Conservation (phyloP, 805 yeast species). For the Kregervanrija delftensis region DNA sequence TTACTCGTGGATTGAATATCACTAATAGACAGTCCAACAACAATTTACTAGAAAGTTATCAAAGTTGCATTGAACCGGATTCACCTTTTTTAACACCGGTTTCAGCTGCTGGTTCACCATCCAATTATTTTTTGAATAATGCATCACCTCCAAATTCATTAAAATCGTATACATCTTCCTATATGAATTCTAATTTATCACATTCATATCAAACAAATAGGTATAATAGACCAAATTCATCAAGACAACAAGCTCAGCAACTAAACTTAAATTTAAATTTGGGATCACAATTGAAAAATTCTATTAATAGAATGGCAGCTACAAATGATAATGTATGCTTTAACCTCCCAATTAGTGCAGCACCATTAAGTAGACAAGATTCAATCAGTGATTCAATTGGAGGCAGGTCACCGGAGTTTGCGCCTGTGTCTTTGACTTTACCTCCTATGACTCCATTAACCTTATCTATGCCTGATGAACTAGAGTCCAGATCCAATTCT, state of each 20-base stretch:
- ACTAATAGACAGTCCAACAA: background rate
- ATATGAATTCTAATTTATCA: conserved; percentile 9
- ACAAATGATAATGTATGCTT: conserved; percentile 1
- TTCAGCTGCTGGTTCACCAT: conserved; percentile 49
- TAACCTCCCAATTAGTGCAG: background rate
- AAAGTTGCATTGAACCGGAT: conserved; percentile 30
- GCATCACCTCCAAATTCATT: conserved; percentile 43
- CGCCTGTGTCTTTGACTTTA: conserved; percentile 27
- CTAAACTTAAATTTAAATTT: too few species aligned
- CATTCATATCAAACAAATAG: conserved; percentile 4
- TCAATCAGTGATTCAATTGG: conserved; percentile 22
- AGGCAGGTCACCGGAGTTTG: conserved; percentile 28
- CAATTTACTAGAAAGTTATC: too few species aligned
- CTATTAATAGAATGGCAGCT: background rate
- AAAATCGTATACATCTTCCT: conserved; percentile 23
- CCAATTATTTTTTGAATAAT: conserved; percentile 45
- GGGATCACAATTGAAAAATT: conserved; percentile 1
- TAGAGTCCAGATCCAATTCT: conserved; percentile 4
- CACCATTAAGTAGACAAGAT: conserved; percentile 15
- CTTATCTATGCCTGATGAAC: conserved; percentile 19
- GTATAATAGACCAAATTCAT: conserved; percentile 13
- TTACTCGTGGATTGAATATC: background rate
- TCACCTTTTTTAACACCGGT: conserved; percentile 48
- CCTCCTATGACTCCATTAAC: conserved; percentile 33
- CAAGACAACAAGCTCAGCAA: background rate